Conservation (phyloP, 345 rosid genomes). For the Salix caprea region DNA sequence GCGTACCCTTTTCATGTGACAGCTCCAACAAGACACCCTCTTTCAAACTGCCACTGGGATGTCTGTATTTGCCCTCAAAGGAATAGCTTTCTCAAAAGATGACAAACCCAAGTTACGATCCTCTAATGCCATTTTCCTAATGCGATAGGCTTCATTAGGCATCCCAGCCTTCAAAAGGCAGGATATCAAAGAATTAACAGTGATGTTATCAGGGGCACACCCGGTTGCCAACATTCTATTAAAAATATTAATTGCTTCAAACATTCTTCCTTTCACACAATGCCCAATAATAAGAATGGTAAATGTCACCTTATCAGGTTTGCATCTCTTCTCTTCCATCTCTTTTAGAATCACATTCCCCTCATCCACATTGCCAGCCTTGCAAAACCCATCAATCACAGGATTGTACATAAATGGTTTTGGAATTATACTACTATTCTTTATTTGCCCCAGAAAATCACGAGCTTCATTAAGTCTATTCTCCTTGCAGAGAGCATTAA, state of each 20-base stretch:
- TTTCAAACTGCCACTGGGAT: conserved; percentile 58
- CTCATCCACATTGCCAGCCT: conserved; percentile 83
- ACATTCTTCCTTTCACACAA: conserved; percentile 89
- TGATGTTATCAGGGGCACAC: conserved; percentile 67
- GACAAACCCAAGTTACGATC: conserved; percentile 33
- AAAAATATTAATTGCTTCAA: conserved; percentile 69
- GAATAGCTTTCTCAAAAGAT: conserved; percentile 31
- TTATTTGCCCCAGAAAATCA: conserved; percentile 54
- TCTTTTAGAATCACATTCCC: conserved; percentile 61
- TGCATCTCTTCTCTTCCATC: conserved; percentile 71
- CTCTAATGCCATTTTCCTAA: conserved; percentile 38
- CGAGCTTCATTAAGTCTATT: conserved; percentile 74
- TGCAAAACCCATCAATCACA: conserved; percentile 86
- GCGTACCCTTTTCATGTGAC: background rate
- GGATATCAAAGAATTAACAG: conserved; percentile 59
- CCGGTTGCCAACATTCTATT: conserved; percentile 69
- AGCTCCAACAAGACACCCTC: conserved; percentile 7
- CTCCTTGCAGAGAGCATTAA: conserved; percentile 69
- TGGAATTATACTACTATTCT: conserved; percentile 36
- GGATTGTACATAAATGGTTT: conserved; percentile 85
- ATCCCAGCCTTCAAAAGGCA: conserved; percentile 87
- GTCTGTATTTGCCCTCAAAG: conserved; percentile 29
- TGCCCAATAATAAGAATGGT: conserved; percentile 91
- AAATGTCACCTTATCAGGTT: conserved; percentile 83
- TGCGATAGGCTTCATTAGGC: conserved; percentile 65